Evolutionary conservation across 2,329 filamentous ascomycete genomes (phyloP).

Genomic region (Teratosphaeria viscida): DNA sequence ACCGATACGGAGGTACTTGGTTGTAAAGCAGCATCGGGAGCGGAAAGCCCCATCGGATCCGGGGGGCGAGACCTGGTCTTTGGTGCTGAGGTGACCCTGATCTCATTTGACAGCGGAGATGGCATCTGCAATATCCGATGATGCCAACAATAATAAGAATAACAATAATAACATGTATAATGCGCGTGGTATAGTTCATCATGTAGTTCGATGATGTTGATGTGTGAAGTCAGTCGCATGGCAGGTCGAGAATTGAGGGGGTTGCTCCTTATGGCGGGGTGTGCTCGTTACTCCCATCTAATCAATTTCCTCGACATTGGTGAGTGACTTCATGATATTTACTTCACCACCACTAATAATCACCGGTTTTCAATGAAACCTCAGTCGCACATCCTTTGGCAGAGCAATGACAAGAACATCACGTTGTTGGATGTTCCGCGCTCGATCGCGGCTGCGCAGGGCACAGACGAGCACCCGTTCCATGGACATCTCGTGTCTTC

Average conservation of each 20-base stretch:
- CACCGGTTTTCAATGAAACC: background rate
- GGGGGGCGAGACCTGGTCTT: background rate
- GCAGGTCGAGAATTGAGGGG: background rate
- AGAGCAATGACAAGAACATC: slow-evolving; percentile 40
- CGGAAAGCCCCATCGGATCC: too few species aligned
- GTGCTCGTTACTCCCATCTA: background rate
- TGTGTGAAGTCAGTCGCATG: background rate
- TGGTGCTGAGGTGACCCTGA: background rate
- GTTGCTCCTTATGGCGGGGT: background rate
- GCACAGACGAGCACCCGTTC: slow-evolving; percentile 30
- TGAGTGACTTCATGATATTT: background rate
- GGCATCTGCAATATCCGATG: background rate
- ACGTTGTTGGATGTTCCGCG: slow-evolving; percentile 58
- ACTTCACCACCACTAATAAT: background rate
- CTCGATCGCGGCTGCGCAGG: slow-evolving; percentile 59
- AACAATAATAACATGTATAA: too few species aligned
- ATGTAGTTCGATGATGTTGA: too few species aligned
- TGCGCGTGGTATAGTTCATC: too few species aligned
- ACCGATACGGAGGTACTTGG: background rate
- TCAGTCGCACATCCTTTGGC: slow-evolving; percentile 39
- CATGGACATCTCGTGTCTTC: slow-evolving; percentile 37
- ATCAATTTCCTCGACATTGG: background rate
- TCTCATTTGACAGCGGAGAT: background rate
- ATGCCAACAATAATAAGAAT: background rate
- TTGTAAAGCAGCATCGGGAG: too few species aligned